Percentiles rank a stretch among this genome's conserved stretches.
Conservation (phyloP, 2,329 filamentous ascomycete species). For the Ophiostoma tasmaniense region DNA sequence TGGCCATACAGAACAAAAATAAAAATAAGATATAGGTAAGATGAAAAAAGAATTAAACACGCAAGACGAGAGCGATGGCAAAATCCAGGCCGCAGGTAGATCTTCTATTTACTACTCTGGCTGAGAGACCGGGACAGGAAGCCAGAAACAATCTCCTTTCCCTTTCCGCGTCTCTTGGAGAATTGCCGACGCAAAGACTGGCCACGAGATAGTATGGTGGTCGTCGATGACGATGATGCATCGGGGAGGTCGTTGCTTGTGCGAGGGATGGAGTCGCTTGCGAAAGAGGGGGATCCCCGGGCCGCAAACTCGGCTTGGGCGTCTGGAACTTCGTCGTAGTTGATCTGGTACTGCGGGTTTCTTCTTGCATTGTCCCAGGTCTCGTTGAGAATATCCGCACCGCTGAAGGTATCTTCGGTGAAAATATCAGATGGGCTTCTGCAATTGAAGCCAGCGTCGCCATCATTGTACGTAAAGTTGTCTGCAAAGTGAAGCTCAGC, state of each 20-base stretch:
- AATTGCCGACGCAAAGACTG: background rate
- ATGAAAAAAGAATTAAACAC: background rate
- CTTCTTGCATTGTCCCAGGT: background rate
- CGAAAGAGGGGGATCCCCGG: background rate
- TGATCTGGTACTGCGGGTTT: background rate
- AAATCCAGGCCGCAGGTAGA: background rate
- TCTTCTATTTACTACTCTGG: background rate
- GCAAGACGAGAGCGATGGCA: too few species aligned
- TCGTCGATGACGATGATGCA: background rate
- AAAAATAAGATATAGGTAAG: background rate
- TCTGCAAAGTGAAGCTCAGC: too few species aligned
- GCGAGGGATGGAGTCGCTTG: background rate
- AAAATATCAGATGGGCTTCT: background rate
- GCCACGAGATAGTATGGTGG: background rate
- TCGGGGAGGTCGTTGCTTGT: background rate
- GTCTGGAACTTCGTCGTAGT: background rate
- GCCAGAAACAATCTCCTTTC: background rate
- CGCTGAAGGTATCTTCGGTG: background rate
- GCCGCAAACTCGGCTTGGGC: too few species aligned
- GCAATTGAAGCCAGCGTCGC: background rate
- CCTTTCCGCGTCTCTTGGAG: background rate
- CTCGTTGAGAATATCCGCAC: background rate
- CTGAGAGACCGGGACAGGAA: background rate
- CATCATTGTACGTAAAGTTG: background rate
- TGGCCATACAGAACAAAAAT: too few species aligned